Evolutionary conservation across 2,329 filamentous ascomycete species (phyloP).

Genomic region (Xylariaceae sp.): DNA sequence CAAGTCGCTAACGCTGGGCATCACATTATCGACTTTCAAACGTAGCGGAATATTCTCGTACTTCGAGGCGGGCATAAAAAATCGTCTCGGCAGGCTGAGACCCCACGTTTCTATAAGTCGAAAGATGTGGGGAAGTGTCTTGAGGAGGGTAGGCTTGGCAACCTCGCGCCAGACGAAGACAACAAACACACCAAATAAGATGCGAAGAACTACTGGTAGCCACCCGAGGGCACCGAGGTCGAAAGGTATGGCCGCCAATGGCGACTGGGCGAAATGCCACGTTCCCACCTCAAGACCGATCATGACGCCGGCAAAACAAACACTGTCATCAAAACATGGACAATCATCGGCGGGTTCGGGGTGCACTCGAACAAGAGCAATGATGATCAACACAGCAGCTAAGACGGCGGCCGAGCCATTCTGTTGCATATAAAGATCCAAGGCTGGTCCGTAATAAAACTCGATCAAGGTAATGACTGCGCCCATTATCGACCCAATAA

Average conservation of each 20-base stretch:
- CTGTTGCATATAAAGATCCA: slow-evolving; percentile 68
- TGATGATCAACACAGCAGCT: slow-evolving; percentile 60
- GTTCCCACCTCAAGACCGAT: slow-evolving; percentile 78
- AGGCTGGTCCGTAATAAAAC: slow-evolving; percentile 54
- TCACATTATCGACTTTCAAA: slow-evolving; percentile 73
- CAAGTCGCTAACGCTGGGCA: slow-evolving; percentile 84
- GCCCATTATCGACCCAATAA: slow-evolving; percentile 74
- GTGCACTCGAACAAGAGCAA: slow-evolving; percentile 79
- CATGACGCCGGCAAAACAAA: slow-evolving; percentile 85
- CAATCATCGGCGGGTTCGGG: slow-evolving; percentile 96
- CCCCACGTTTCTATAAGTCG: slow-evolving; percentile 77
- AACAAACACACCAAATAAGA: slow-evolving; percentile 73
- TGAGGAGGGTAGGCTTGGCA: slow-evolving; percentile 80
- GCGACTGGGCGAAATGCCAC: slow-evolving; percentile 71
- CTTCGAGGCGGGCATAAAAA: slow-evolving; percentile 86
- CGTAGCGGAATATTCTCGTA: slow-evolving; percentile 78
- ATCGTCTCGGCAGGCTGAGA: slow-evolving; percentile 76
- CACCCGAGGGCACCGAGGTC: slow-evolving; percentile 63
- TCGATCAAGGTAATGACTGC: slow-evolving; percentile 58
- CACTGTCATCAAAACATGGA: slow-evolving; percentile 93
- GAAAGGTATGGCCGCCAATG: slow-evolving; percentile 52
- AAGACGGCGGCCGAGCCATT: slow-evolving; percentile 62
- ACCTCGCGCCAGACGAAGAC: slow-evolving; percentile 87
- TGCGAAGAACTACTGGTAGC: slow-evolving; percentile 58
- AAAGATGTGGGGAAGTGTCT: slow-evolving; percentile 77